Percentiles rank a stretch among this genome's conserved stretches.
Conservation (phyloP, 129 eudicot genomes). For the Kitagawia praeruptora region DNA sequence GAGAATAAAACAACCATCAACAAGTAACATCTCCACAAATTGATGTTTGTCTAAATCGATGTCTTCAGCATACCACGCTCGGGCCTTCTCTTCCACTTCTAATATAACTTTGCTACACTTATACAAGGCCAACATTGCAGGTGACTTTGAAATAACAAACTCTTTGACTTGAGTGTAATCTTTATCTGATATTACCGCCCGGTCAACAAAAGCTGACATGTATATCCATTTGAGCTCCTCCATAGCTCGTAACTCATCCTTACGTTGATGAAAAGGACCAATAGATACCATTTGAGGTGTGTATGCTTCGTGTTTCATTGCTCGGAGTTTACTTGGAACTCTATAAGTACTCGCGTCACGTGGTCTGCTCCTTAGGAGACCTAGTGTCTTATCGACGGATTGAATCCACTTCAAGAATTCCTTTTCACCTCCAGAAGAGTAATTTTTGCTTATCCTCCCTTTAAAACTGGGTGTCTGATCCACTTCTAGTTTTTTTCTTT, state of each 20-base stretch:
- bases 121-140: not conserved
- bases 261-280: slow-evolving; percentile 1
- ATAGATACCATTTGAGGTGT: not conserved
- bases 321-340: not conserved
- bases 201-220: not conserved
- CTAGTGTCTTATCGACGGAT: not conserved
- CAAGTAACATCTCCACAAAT: not conserved
- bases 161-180: not conserved
- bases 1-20: slow-evolving; percentile 9
- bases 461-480: too few relatives aligned
- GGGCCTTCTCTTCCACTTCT: not conserved
- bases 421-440: not conserved
- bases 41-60: not conserved
- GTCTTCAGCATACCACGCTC: not conserved
- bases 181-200: not conserved
- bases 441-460: too few relatives aligned
- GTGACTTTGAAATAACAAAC: not conserved
- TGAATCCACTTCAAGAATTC: not conserved
- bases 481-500: too few relatives aligned
- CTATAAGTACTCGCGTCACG: not conserved
- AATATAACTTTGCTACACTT: not conserved
- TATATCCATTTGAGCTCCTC: not conserved
- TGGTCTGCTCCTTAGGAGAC: too few relatives aligned
- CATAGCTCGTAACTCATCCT: not conserved
- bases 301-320: not conserved